Evolutionary conservation across 1,284 basidiomycete species (phyloP).

Genomic region (Cutaneotrichosporon daszewskae): DNA sequence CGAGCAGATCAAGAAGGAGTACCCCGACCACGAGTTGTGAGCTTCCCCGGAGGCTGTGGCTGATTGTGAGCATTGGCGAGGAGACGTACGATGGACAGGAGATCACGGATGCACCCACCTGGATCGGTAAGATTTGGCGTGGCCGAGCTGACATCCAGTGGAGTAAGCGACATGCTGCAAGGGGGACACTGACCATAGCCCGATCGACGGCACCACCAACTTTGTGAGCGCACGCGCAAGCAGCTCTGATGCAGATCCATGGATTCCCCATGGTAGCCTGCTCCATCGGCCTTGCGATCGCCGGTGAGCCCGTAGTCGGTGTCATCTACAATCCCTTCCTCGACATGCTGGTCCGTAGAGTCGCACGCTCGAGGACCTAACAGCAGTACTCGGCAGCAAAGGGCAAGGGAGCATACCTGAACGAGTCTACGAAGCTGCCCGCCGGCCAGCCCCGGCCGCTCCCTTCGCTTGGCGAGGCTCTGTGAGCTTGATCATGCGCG

Average conservation of each 20-base stretch:
- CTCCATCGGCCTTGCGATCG: conserved; percentile 82
- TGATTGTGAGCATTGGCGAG: conserved; percentile 74
- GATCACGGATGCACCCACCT: conserved; percentile 81
- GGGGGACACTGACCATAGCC: conserved; percentile 23
- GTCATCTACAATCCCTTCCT: conserved; percentile 92
- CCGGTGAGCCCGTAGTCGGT: conserved; percentile 73
- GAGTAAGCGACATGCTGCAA: conserved; percentile 21
- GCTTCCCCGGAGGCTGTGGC: conserved; percentile 35
- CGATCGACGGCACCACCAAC: conserved; percentile 66
- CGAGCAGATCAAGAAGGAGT: conserved; percentile 60
- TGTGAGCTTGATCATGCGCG: conserved; percentile 40
- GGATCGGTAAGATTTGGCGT: conserved; percentile 54
- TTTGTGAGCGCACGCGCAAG: conserved; percentile 60
- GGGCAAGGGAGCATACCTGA: conserved; percentile 74
- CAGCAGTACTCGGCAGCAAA: conserved; percentile 70
- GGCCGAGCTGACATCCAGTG: conserved; percentile 23
- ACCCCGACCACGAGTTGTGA: conserved; percentile 77
- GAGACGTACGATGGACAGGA: conserved; percentile 69
- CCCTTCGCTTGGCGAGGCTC: conserved; percentile 68
- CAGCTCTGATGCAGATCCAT: conserved; percentile 28
- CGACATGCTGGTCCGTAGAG: conserved; percentile 58
- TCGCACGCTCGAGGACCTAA: conserved; percentile 8
- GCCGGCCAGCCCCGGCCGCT: conserved; percentile 74
- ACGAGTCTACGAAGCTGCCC: conserved; percentile 56
- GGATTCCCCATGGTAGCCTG: conserved; percentile 81